Base-by-base conservation (phyloP, 2,329 filamentous ascomycete species). In the Colletotrichum sp. region DNA sequence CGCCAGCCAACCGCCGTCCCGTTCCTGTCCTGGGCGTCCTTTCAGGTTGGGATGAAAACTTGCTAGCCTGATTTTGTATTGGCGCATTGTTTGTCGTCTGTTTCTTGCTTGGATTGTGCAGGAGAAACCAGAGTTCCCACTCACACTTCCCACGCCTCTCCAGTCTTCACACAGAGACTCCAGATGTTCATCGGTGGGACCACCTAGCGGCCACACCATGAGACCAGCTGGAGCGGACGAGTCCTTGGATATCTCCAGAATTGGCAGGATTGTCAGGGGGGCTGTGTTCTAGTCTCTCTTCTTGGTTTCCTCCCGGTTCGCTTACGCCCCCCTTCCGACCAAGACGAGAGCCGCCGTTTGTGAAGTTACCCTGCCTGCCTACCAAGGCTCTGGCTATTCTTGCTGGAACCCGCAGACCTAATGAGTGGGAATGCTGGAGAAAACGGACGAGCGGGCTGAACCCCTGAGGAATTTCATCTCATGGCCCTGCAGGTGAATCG, bases 1-100 rank as follows among this genome's bases (percentile, higher is more conserved):
- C 73, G 73, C 69, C 73, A 68, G 70, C 73, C 69, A 75, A 75
- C 73, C 73, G 69, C 73, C 70, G 55, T 64, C 18, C 73, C 43
- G 63, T 75, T 59, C 43, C 64, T 64, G 68, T 39, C 16, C 39
- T 52, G n/a, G 43, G n/a, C 43, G 10, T 52, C 30, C 63, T n/a
- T 34, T 60, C 30, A 36, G 32, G 39, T 30, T 36, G 43, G n/a
- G 21, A 59, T 61, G 59, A 26, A 13, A 59, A 30, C 26, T 5
- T 7, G 18, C 26, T 43, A 30, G 28, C 67, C 32, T n/a, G 26
- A 34, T 61, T 71, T 2, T 59, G n/a, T 26, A 21, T 24, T 59
- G 18, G 67, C 13, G 43, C 15, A 26, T 39, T 67, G 39, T 67
- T 64, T 68, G 69, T 12, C 16, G 48, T 66, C 48, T 21, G 30